These are phyloP conservation scores for Lactarius sanguifluus DNA, from an alignment of 768 basidiomycete genomes.

Conservation along the genomic window DNA sequence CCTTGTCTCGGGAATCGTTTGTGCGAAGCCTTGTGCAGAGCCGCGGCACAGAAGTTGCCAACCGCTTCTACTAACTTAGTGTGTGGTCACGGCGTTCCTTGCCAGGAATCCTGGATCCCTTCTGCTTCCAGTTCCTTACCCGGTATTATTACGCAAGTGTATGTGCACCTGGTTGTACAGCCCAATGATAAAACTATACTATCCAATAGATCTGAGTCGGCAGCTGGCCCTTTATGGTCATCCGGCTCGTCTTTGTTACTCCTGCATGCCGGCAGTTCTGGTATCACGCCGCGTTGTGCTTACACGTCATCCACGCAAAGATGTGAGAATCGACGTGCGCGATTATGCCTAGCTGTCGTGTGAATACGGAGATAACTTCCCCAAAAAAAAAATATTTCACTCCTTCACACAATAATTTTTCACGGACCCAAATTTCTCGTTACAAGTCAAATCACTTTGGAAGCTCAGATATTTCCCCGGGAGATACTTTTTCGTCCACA, in stretches of 20 bases:
- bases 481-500: slow-evolving; percentile 13
- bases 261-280: not conserved
- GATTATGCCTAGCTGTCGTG: not conserved
- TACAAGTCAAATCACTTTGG: slow-evolving; percentile 7
- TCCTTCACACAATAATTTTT: not conserved
- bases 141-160: not conserved
- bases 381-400: too few relatives aligned
- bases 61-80: too few relatives aligned
- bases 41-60: too few relatives aligned
- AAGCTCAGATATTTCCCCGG: slow-evolving; percentile 20
- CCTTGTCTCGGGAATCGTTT: too few relatives aligned
- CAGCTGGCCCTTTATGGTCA: too few relatives aligned
- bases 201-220: too few relatives aligned
- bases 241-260: too few relatives aligned
- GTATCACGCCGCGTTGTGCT: not conserved
- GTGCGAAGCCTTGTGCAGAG: too few relatives aligned
- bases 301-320: not conserved
- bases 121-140: too few relatives aligned
- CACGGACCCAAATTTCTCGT: not conserved
- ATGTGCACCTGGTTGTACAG: not conserved
- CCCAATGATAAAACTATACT: not conserved
- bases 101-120: too few relatives aligned
- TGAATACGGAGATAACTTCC: not conserved
- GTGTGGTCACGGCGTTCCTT: too few relatives aligned
- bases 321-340: not conserved